Evolutionary conservation across 148 eudicot genomes (phyloP).

Genomic region (Cornus suecica): DNA sequence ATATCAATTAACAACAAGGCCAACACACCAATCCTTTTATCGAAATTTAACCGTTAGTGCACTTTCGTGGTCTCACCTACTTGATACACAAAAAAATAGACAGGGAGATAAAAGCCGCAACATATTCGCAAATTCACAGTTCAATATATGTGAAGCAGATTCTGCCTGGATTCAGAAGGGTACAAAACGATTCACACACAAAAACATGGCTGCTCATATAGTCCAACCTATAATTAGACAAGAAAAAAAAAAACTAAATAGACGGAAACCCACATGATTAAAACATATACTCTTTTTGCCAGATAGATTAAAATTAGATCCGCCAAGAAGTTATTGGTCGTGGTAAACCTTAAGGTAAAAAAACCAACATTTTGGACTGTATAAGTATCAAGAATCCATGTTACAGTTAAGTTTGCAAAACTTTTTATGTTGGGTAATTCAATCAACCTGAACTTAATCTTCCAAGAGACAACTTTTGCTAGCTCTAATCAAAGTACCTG

Average conservation of each 20-base stretch:
- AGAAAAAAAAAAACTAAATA: background rate
- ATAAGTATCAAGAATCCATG: background rate
- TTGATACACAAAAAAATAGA: background rate
- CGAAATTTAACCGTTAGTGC: background rate
- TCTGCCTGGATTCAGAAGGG: background rate
- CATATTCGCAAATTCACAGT: background rate
- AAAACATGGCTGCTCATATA: background rate
- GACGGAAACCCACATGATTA: background rate
- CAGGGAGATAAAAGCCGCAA: background rate
- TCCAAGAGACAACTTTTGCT: background rate
- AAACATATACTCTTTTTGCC: background rate
- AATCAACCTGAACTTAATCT: background rate
- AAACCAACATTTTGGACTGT: background rate
- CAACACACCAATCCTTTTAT: background rate
- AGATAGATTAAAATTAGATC: background rate
- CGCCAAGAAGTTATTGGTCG: no score
- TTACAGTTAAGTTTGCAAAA: background rate
- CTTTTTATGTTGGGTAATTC: background rate
- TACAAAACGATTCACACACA: background rate
- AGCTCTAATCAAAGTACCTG: background rate
- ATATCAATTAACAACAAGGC: conserved; percentile 1
- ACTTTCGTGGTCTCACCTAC: background rate
- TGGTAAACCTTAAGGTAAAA: no score
- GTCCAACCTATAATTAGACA: background rate
- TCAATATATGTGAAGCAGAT: conserved; percentile 2